Evolutionary conservation across 2,329 filamentous ascomycete genomes (phyloP).

Genomic region (Botrytis cinerea): DNA sequence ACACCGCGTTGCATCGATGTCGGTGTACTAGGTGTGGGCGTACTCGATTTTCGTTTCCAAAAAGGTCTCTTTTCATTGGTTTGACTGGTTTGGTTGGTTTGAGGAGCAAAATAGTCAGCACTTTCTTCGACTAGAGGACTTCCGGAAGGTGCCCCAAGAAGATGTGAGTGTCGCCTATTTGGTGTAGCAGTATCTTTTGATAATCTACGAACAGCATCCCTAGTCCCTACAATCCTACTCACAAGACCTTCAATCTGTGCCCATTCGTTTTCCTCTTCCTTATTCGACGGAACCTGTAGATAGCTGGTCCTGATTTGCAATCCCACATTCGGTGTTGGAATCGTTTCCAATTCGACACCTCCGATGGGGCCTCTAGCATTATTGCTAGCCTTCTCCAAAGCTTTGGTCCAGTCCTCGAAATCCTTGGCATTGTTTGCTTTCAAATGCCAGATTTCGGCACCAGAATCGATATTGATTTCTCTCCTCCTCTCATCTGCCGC

Average conservation of each 20-base stretch:
- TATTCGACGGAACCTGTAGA: constrained; percentile 34
- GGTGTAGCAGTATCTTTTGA: constrained; percentile 76
- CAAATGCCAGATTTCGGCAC: constrained; percentile 95
- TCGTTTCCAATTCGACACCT: constrained; percentile 46
- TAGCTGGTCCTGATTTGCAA: constrained; percentile 41
- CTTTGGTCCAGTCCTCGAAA: constrained; percentile 83
- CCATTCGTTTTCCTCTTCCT: constrained; percentile 80
- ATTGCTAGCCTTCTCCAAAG: constrained; percentile 79
- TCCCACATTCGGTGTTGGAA: constrained; percentile 36
- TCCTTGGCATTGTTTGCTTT: constrained; percentile 80
- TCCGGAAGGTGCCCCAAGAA: constrained; percentile 40
- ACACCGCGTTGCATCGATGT: constrained; percentile 34
- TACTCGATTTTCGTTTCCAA: constrained; percentile 83
- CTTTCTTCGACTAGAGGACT: constrained; percentile 50
- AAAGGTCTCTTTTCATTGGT: constrained; percentile 71
- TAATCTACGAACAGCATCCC: constrained; percentile 83
- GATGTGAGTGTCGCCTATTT: constrained; percentile 29
- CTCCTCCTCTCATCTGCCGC: constrained; percentile 84
- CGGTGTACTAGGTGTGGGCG: constrained; percentile 34
- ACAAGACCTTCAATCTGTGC: constrained; percentile 81
- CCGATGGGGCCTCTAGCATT: constrained; percentile 50
- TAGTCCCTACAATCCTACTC: constrained; percentile 80
- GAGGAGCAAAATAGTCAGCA: constrained; percentile 55
- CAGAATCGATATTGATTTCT: constrained; percentile 95
- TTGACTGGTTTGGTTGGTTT: constrained; percentile 35